Conservation (phyloP, 1,139 yeast genomes). For the Nematodospora anomalae region DNA sequence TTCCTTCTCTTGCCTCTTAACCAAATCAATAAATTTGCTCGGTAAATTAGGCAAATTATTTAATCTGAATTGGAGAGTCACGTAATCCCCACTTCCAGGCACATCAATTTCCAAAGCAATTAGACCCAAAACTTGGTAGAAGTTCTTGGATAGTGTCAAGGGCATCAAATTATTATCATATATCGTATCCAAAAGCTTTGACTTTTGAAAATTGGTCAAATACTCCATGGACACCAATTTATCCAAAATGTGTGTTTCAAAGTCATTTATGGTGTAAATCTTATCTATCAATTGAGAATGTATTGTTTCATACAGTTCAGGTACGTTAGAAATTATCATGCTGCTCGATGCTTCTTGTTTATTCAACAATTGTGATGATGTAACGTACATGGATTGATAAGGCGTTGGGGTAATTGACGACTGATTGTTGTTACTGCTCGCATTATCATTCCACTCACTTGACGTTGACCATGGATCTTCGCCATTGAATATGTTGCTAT, state of each 20-base stretch:
- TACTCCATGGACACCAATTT: conserved; percentile 28
- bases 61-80: conserved; percentile 40
- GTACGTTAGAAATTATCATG: conserved; percentile 20
- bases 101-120: conserved; percentile 41
- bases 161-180: conserved; percentile 42
- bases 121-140: conserved; percentile 39
- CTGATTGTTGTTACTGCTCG: conserved; percentile 23
- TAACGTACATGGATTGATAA: conserved; percentile 19
- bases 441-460: conserved; percentile 39
- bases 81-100: conserved; percentile 45
- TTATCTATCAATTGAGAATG: conserved; percentile 21
- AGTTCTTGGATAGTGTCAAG: conserved; percentile 28
- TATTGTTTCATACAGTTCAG: conserved; percentile 25
- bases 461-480: conserved; percentile 41
- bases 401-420: conserved; percentile 6
- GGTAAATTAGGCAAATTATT: conserved; percentile 39
- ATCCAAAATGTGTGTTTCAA: conserved; percentile 31
- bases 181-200: conserved; percentile 34
- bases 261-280: conserved; percentile 29
- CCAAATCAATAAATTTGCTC: conserved; percentile 20
- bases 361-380: conserved; percentile 28
- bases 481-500: conserved; percentile 19
- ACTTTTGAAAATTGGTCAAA: conserved; percentile 34
- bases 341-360: conserved; percentile 6
- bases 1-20: conserved; percentile 14